phyloP scores from a whole-genome alignment of 768 basidiomycete species.

The Cystobasidium ongulense region DNA sequence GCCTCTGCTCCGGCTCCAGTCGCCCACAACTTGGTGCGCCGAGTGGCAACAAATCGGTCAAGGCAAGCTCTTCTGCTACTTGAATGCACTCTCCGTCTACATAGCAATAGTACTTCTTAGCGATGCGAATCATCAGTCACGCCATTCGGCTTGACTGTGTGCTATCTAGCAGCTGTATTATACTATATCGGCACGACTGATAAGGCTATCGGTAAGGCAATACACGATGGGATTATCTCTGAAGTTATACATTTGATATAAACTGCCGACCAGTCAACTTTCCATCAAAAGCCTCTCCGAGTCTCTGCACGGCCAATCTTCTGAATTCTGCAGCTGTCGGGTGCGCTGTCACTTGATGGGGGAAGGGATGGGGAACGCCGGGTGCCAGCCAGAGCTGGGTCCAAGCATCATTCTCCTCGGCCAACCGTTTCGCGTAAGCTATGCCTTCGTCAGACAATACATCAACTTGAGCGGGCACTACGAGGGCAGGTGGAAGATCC shows the following conservation, averaged over 20 bases:
- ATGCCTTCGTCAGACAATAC: conserved; percentile 31
- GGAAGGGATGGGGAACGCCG: conserved; percentile 31
- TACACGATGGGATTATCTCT: background rate
- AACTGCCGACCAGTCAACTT: background rate
- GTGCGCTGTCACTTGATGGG: conserved; percentile 26
- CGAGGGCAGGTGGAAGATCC: conserved; percentile 31
- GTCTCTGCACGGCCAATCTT: conserved; percentile 8
- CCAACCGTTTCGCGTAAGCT: conserved; percentile 23
- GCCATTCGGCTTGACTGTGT: too few relatives aligned
- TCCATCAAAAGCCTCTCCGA: conserved; percentile 19
- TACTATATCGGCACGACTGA: too few relatives aligned
- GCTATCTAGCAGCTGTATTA: background rate
- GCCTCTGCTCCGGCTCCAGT: too few relatives aligned
- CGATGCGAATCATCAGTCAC: too few relatives aligned
- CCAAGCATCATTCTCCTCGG: background rate
- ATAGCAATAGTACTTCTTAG: too few relatives aligned
- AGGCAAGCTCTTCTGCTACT: too few relatives aligned
- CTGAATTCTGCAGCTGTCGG: conserved; percentile 19
- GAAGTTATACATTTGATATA: conserved; percentile 14
- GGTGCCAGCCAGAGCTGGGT: conserved; percentile 23
- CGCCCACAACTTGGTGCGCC: too few relatives aligned
- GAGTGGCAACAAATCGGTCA: too few relatives aligned
- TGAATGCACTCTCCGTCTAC: too few relatives aligned
- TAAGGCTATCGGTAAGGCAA: too few relatives aligned
- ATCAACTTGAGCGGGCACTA: conserved; percentile 31